Evolutionary conservation across 73 alveolate genomes (phyloP).

Genomic region (Paramecium primaurelia): DNA sequence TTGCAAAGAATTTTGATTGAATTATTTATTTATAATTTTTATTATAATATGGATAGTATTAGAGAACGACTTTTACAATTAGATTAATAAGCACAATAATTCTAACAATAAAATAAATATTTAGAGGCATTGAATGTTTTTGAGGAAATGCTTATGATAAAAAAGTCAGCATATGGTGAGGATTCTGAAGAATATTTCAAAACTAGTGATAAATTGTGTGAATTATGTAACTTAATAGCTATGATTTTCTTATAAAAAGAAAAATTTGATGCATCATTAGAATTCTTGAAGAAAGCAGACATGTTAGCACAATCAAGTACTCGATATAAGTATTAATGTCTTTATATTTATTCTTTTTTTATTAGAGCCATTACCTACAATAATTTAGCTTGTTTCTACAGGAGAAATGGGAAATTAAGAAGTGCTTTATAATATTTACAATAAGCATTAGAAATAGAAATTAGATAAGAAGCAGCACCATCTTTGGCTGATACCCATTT

Average conservation of each 20-base stretch:
- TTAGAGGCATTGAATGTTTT: slow-evolving; percentile 69
- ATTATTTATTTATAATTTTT: not conserved
- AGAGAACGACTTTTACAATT: slow-evolving; percentile 63
- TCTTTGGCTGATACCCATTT: slow-evolving; percentile 84
- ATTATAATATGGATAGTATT: slow-evolving; percentile 51
- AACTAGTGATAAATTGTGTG: slow-evolving; percentile 71
- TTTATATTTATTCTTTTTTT: not conserved
- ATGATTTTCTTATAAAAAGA: slow-evolving; percentile 80
- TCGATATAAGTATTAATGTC: slow-evolving; percentile 51
- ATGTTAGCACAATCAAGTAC: slow-evolving; percentile 67
- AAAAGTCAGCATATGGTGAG: slow-evolving; percentile 71
- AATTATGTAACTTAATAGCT: slow-evolving; percentile 84
- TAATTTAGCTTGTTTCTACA: slow-evolving; percentile 84
- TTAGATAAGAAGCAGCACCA: not conserved
- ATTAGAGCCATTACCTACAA: slow-evolving; percentile 80
- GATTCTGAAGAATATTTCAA: slow-evolving; percentile 76
- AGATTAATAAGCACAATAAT: slow-evolving; percentile 65
- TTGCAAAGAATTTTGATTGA: not conserved
- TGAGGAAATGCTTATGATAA: slow-evolving; percentile 72
- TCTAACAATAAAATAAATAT: slow-evolving; percentile 61
- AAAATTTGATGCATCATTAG: slow-evolving; percentile 78
- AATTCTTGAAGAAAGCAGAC: slow-evolving; percentile 85
- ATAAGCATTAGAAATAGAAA: slow-evolving; percentile 74
- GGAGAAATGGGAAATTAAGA: slow-evolving; percentile 75
- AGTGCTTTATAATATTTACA: slow-evolving; percentile 80